A percentile compares a stretch with the other conserved stretches of the same genome.
phyloP scores from a whole-genome alignment of 208 protist species.

The Tritrichomonas musculus region DNA sequence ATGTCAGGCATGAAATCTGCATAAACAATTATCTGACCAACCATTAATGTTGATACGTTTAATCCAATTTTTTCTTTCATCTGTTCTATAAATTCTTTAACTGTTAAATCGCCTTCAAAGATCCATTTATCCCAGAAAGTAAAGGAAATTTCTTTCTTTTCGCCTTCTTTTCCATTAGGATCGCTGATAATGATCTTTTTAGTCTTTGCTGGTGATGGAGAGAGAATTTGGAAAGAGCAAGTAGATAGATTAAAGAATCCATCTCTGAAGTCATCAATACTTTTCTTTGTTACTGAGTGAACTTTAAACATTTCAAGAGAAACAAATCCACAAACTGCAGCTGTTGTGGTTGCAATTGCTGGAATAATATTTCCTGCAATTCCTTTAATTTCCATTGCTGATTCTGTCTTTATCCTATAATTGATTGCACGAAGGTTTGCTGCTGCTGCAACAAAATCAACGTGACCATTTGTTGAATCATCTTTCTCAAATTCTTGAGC shows the following conservation, averaged over 20 bases:
- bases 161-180: not conserved
- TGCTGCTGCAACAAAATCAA: not conserved
- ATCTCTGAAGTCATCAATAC: not conserved
- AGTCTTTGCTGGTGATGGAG: not conserved
- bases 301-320: not conserved
- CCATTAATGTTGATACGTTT: not conserved
- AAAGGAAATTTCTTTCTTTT: too few species aligned
- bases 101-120: not conserved
- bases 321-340: not conserved
- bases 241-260: not conserved
- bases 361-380: slow-evolving; percentile 27
- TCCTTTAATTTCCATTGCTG: not conserved
- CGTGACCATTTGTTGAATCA: not conserved
- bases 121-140: not conserved
- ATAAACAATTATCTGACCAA: not conserved
- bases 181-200: not conserved
- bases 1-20: not conserved
- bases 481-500: slow-evolving; percentile 18
- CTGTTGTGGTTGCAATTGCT: not conserved
- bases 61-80: not conserved
- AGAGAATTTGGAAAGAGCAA: not conserved
- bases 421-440: not conserved
- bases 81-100: not conserved
- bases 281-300: not conserved
- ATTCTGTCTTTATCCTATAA: not conserved